Evolutionary conservation across 208 protist species (phyloP), one percentile per base, ranked within the genome.

Genomic region (Novymonas esmeraldas): DNA sequence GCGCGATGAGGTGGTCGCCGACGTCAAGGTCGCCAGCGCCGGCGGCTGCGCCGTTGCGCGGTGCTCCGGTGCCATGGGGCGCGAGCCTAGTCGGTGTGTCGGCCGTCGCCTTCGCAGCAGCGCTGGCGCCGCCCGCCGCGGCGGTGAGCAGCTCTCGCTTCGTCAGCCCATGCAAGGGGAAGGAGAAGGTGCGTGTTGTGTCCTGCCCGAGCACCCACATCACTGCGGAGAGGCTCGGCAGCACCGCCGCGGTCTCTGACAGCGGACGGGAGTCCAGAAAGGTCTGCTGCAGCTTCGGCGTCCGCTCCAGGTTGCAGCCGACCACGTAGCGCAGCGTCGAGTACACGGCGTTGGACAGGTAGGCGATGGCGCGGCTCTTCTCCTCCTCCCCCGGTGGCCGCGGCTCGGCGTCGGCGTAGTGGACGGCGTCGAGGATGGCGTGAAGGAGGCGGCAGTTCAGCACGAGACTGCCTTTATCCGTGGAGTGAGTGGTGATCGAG

Each of bases 351-450:
- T 77, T 76, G 24, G 87, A 85, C 13, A 95, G 69, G 61, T 86
- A 92, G 10, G 64, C 49, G 39, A 87, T 48, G 4, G 87, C 90
- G 22, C 76, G 59, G 11, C 63, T 65, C 52, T 82, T 85, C 64
- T 95, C 90, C 58, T 95, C 85, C 60, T 87, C 78, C 10, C 73
- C 76, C 1, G 85, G 78, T 31, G 85, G 80, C 0, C 90, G 85
- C 2, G 90, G 81, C 50, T 91, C 78, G 3, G 73, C 65, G 61
- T 93, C 90, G 24, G 90, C 82, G 73, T 95, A 95, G 74, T 95
- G 87, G 48, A 92, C 61, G 3, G 73, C 39, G 6, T 89, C 81
- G 16, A 95, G 59, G 55, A 95, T 86, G 46, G 55, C 39, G 48
- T 77, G 64, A 42, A 95, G 72, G 42, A 94, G 92, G 22, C 28